Base-by-base conservation (phyloP, 2,329 filamentous ascomycete genomes). In the Blastomyces emzantsi region DNA sequence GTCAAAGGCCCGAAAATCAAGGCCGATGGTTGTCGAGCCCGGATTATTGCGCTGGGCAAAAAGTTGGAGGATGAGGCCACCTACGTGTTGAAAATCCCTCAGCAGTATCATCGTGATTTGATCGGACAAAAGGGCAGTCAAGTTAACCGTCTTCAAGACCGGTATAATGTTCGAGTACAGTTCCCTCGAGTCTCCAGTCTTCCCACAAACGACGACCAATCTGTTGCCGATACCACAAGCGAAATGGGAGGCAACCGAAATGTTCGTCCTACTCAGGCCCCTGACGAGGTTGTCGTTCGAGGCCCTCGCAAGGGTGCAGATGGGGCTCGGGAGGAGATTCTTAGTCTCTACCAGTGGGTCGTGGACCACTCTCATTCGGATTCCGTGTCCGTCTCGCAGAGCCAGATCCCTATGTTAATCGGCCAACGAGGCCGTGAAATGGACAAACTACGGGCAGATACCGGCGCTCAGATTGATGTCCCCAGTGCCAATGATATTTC, bases 1-100 rank as follows among this genome's bases (percentile, higher is more conserved):
- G 86, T 99, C 70, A 97, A 95, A 81, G 94, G 95, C 33, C 93
- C 94, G 60, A 90, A 95, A 79, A 90, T 91, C 60, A 97, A 97
- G 82, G 91, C 92, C 1, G 92, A 96, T 75, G 86, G 87, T 60
- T 91, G 90, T 67, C 94, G 90, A 76, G 80, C 87, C 49, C 87
- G 96, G 72, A 97, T 99, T 69, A 81, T 87, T 67, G 83, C 86
- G 49, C 80, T 97, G 68, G 88, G 85, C 51, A 91, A 89, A 74
- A 90, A 90, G 73, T 84, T 96, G 70, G 92, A 95, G 62, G 94
- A 99, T 71, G 94, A 99, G 79, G 87, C 89, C 5, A 96, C 88
- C 1, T 88, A 96, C 75, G 81, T 86, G 15, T 82, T 99, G 63
- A 96, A 95, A 81, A 89, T 99, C 69, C 90, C 95, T 64, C 89